phyloP scores from a whole-genome alignment of 2,329 filamentous ascomycete species.

The Microdochium bolleyi region DNA sequence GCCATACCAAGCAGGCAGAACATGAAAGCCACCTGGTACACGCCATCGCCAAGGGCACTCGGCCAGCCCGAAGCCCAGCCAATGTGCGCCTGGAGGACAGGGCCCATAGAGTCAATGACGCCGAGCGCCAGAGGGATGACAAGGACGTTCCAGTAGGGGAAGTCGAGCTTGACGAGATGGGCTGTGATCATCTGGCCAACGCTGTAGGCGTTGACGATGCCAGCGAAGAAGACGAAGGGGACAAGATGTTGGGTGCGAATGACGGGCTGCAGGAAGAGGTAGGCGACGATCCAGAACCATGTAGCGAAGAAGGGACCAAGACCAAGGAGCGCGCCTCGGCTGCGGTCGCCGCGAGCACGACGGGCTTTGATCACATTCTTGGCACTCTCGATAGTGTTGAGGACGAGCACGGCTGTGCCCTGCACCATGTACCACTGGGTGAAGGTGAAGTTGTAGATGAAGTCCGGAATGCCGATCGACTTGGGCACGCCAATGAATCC shows the following conservation, averaged over 20 bases:
- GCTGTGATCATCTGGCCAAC: slow-evolving; percentile 95
- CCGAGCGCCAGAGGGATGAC: slow-evolving; percentile 69
- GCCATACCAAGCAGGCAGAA: slow-evolving; percentile 81
- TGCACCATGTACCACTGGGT: slow-evolving; percentile 91
- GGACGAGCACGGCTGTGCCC: slow-evolving; percentile 70
- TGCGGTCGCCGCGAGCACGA: slow-evolving; percentile 62
- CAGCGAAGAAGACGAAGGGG: slow-evolving; percentile 82
- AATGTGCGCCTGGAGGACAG: slow-evolving; percentile 47
- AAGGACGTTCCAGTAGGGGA: slow-evolving; percentile 87
- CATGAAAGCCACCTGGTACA: slow-evolving; percentile 88
- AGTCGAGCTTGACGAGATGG: slow-evolving; percentile 78
- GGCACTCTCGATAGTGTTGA: slow-evolving; percentile 76
- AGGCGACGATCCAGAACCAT: slow-evolving; percentile 70
- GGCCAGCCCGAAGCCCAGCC: slow-evolving; percentile 67
- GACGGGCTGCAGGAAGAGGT: slow-evolving; percentile 76
- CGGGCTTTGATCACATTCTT: slow-evolving; percentile 79
- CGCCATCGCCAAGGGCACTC: slow-evolving; percentile 62
- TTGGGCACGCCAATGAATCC: slow-evolving; percentile 61
- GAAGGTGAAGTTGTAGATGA: slow-evolving; percentile 73
- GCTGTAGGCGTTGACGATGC: slow-evolving; percentile 87
- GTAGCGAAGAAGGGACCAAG: slow-evolving; percentile 72
- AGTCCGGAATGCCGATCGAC: slow-evolving; percentile 55
- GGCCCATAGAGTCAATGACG: slow-evolving; percentile 74
- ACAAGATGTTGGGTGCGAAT: slow-evolving; percentile 80
- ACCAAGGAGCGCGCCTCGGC: slow-evolving; percentile 70